Percentiles rank a stretch among this genome's conserved stretches.
Conservation (phyloP, 73 alveolate species). For the Paramecium sexaurelia region DNA sequence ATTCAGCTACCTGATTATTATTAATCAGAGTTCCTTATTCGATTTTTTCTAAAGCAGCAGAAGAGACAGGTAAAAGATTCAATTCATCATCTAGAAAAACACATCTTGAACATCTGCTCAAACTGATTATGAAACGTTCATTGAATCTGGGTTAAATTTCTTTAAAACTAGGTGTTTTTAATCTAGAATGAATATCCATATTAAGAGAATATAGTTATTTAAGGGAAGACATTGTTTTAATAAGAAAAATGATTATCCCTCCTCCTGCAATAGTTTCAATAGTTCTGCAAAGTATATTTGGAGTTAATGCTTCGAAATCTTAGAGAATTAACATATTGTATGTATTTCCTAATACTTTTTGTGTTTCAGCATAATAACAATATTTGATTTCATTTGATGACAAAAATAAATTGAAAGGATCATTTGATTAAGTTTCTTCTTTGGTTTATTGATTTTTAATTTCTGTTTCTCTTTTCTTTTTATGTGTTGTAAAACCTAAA, state of each 20-base stretch:
- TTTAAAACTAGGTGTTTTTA: slow-evolving; percentile 48
- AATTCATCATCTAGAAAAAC: slow-evolving; percentile 99
- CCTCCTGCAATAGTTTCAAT: slow-evolving; percentile 99
- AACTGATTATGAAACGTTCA: slow-evolving; percentile 95
- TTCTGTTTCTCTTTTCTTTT: slow-evolving; percentile 97
- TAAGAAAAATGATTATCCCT: slow-evolving; percentile 91
- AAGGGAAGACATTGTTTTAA: slow-evolving; percentile 96
- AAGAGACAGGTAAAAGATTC: slow-evolving; percentile 96
- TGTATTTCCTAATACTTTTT: slow-evolving; percentile 98
- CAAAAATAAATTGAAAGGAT: slow-evolving; percentile 98
- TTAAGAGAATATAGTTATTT: slow-evolving; percentile 96
- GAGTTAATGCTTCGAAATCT: slow-evolving; percentile 99
- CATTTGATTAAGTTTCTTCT: slow-evolving; percentile 95
- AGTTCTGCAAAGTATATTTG: slow-evolving; percentile 98
- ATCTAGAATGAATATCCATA: slow-evolving; percentile 95
- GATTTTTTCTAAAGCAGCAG: slow-evolving; percentile 72
- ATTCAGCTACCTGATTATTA: slow-evolving; percentile 34
- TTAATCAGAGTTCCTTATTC: slow-evolving; percentile 61
- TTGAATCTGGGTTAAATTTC: slow-evolving; percentile 99
- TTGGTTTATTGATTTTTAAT: slow-evolving; percentile 87
- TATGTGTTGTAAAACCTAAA: slow-evolving; percentile 97
- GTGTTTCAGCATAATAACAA: slow-evolving; percentile 99
- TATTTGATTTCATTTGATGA: slow-evolving; percentile 97
- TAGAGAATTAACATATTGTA: slow-evolving; percentile 95
- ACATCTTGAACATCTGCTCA: slow-evolving; percentile 86